A percentile compares a stretch with the other conserved stretches of the same genome.
phyloP scores from a whole-genome alignment of 108 stramenopile genomes.

The Craspedostauros australis region DNA sequence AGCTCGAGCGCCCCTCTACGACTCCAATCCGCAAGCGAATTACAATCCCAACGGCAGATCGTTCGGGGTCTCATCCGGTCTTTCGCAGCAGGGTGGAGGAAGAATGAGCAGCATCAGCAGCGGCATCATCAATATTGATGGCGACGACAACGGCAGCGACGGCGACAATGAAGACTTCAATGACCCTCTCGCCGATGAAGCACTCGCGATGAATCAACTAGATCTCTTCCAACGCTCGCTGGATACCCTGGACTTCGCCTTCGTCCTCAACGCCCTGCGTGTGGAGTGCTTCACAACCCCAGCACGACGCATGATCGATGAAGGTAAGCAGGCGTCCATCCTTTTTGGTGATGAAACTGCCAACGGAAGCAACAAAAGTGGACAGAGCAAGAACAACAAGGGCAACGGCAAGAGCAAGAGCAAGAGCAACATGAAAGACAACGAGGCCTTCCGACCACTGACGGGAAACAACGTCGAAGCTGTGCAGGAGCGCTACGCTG shows the following conservation, averaged over 20 bases:
- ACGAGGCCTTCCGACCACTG: slow-evolving; percentile 26
- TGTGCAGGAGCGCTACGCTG: slow-evolving; percentile 50
- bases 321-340: no score
- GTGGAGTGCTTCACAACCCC: slow-evolving; percentile 48
- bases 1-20: no score
- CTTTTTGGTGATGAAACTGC: no score
- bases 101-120: neutral
- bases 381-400: slow-evolving; percentile 4
- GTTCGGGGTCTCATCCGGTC: no score
- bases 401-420: neutral
- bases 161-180: slow-evolving; percentile 7
- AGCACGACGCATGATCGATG: slow-evolving; percentile 37
- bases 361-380: no score
- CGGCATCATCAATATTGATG: no score
- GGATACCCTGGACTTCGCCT: slow-evolving; percentile 69
- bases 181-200: no score
- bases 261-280: slow-evolving; percentile 42
- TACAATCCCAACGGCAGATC: no score
- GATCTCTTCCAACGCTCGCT: slow-evolving; percentile 60
- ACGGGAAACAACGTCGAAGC: slow-evolving; percentile 36
- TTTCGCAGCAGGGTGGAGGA: no score
- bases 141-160: neutral
- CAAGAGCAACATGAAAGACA: slow-evolving; percentile 1
- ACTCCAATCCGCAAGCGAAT: no score
- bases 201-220: no score